These are phyloP conservation scores for Handroanthus guayacan DNA, from an alignment of 257 asterid genomes.

Conservation along the genomic window DNA sequence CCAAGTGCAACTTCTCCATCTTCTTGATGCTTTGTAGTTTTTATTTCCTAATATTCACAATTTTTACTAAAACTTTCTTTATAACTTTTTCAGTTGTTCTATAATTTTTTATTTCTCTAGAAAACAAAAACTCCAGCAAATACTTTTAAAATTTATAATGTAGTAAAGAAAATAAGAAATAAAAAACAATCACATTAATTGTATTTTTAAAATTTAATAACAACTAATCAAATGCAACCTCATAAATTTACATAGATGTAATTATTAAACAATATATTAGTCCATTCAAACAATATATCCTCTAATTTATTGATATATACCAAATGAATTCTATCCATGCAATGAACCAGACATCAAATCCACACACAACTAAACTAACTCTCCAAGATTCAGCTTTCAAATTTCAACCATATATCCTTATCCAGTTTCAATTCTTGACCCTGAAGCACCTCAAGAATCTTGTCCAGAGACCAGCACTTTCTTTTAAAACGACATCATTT, in stretches of 20 bases:
- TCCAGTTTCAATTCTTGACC: slow-evolving; percentile 23
- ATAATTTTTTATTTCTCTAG: too few relatives aligned
- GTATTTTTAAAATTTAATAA: too few relatives aligned
- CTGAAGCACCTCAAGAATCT: slow-evolving; percentile 43
- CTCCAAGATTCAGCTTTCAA: not conserved
- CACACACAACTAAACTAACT: not conserved
- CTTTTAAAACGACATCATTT: slow-evolving; percentile 31
- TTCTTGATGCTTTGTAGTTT: too few relatives aligned
- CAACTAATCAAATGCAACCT: too few relatives aligned
- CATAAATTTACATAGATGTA: too few relatives aligned
- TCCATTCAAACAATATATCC: not conserved
- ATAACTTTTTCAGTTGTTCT: too few relatives aligned
- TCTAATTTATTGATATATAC: not conserved
- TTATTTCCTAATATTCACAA: too few relatives aligned
- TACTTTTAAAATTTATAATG: not conserved
- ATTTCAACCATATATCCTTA: not conserved
- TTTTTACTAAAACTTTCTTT: too few relatives aligned
- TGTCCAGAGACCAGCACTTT: slow-evolving; percentile 45
- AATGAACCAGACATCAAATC: not conserved
- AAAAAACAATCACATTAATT: too few relatives aligned
- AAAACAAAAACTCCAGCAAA: too few relatives aligned
- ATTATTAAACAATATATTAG: not conserved
- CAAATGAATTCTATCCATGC: not conserved
- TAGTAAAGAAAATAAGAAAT: not conserved
- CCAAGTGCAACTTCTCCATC: too few relatives aligned